Conservation (phyloP, 441 rosid genomes). For the Euphorbia schlechtendalii region DNA sequence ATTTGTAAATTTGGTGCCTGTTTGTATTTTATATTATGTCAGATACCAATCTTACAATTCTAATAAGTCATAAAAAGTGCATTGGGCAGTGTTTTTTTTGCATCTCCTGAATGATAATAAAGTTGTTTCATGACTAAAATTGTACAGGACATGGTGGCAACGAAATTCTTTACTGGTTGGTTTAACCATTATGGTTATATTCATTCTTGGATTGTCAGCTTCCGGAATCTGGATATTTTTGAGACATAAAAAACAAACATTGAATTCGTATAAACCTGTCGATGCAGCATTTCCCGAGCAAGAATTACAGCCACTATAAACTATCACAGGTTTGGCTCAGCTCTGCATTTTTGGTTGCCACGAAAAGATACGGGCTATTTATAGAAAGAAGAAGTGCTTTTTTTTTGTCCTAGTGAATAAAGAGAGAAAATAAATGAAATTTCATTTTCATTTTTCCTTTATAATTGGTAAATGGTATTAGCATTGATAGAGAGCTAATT, state of each 20-base stretch:
- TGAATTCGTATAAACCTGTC: constrained; percentile 53
- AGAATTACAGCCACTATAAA: constrained; percentile 59
- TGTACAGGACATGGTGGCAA: constrained; percentile 63
- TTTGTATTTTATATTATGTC: too few species aligned
- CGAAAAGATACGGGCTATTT: neutral
- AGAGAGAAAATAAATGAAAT: too few species aligned
- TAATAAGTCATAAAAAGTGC: too few species aligned
- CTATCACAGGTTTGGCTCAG: neutral
- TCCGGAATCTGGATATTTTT: constrained; percentile 45
- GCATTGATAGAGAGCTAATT: too few species aligned
- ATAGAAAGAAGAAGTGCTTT: too few species aligned
- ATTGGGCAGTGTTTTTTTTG: too few species aligned
- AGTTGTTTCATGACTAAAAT: constrained; percentile 6
- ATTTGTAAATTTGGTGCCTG: too few species aligned
- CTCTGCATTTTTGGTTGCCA: neutral
- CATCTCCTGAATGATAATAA: too few species aligned
- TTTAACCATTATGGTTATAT: constrained; percentile 15
- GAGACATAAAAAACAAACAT: constrained; percentile 36
- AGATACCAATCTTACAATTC: too few species aligned
- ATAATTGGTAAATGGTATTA: too few species aligned
- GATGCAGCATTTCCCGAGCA: constrained; percentile 46
- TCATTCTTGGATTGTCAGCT: constrained; percentile 38
- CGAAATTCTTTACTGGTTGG: constrained; percentile 27
- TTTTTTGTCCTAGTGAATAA: too few species aligned
- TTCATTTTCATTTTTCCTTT: too few species aligned